phyloP scores from a whole-genome alignment of 257 asterid species.

The Lycium barbarum region DNA sequence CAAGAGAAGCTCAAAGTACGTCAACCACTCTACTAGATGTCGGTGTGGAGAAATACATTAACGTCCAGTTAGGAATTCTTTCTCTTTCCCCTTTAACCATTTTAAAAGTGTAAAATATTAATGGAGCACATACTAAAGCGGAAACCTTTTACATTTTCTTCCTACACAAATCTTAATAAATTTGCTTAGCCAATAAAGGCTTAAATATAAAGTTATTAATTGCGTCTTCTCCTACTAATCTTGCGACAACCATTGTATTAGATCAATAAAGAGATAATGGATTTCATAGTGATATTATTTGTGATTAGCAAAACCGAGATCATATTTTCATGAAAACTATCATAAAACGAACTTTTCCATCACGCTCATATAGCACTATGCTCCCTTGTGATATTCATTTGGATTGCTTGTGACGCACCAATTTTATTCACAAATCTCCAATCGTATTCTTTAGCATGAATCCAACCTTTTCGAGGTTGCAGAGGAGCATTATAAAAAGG shows the following conservation, averaged over 20 bases:
- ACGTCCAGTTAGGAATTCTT: background rate
- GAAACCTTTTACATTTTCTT: constrained; percentile 7
- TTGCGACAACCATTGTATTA: background rate
- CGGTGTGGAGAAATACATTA: background rate
- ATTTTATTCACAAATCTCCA: background rate
- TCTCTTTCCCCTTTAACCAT: constrained; percentile 3
- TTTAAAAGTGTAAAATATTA: background rate
- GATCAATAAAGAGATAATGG: constrained; percentile 18
- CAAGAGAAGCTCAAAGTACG: constrained; percentile 5
- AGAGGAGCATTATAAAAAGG: background rate
- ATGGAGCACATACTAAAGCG: background rate
- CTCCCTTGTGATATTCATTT: constrained; percentile 14
- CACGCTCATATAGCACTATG: background rate
- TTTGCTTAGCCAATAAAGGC: background rate
- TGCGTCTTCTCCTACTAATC: background rate
- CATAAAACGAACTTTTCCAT: background rate
- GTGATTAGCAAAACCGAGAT: background rate
- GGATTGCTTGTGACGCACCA: background rate
- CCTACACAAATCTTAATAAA: background rate
- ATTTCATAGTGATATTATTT: constrained; percentile 15
- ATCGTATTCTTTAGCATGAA: constrained; percentile 14
- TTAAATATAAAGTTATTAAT: background rate
- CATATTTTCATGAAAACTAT: constrained; percentile 4
- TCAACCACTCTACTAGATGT: background rate
- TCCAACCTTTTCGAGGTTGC: background rate